Base-by-base conservation (phyloP, 768 basidiomycete genomes). In the Mycena rosella region DNA sequence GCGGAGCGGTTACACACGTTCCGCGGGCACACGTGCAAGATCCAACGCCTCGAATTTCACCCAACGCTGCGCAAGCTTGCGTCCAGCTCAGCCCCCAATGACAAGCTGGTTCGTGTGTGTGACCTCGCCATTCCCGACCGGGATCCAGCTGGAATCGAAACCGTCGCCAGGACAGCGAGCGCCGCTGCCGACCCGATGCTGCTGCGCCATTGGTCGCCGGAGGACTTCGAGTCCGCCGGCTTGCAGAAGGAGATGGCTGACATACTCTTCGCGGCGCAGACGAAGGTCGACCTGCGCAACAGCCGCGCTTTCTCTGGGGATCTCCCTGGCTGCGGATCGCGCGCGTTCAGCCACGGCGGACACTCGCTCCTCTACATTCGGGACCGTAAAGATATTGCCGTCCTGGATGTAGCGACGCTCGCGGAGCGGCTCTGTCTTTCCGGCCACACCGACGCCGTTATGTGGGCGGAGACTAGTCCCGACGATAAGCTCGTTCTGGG, bases 401-500 rank as follows among this genome's bases (percentile, higher is more conserved):
- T 69, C 11, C 24, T 69, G 4, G 60, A 48, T 48, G 51, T 55
- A 0, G 32, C 3, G 1, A 63, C 51, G 8, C 36, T 59, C 24
- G 40, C 44, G 13, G 59, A 60, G 42, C 59, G 57, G 4, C 63
- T 69, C 36, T 42, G 32, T 13, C 61, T 74, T 15, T 30, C 42
- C 2, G 71, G 67, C 13, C 73, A 74, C 29, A 65, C 71, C 14
- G 60, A 67, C 51, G n/a, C 6, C 5, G 60, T 73, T 45, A 29
- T 51, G 40, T 73, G 70, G 72, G 61, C 60, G 6, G 72, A 53
- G 38, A 55, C 48, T 22, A 67, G 65, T 29, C 68, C 71, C 27
- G 42, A 74, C 60, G 63, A 67, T 22, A 67, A 38, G 14, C 17
- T 58, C 13, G 30, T 74, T 74, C 69, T 17, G 70, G 72, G 68